A percentile compares a stretch with the other conserved stretches of the same genome.
These are phyloP conservation scores for Oenanthe javanica DNA, from an alignment of 140 eudicot species.

Conservation along the genomic window DNA sequence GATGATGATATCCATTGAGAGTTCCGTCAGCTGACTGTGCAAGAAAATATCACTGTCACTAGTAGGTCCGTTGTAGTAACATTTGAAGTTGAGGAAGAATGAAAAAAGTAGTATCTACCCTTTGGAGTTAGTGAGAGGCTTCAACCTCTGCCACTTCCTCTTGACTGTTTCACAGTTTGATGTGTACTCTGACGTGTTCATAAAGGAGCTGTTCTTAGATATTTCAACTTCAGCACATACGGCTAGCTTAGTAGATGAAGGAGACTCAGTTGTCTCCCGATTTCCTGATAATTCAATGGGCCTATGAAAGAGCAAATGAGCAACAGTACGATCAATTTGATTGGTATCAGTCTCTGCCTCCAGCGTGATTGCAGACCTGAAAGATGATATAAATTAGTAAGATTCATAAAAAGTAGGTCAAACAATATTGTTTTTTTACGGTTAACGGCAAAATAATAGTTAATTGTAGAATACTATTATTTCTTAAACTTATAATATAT, in stretches of 20 bases:
- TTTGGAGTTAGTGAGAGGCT: constrained; percentile 13
- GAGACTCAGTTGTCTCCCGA: constrained; percentile 33
- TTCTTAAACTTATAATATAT: background rate
- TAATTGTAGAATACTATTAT: background rate
- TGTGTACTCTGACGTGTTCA: constrained; percentile 20
- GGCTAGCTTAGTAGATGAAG: constrained; percentile 26
- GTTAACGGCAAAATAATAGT: background rate
- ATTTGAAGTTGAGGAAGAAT: background rate
- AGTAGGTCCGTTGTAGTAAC: constrained; percentile 15
- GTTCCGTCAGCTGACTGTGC: constrained; percentile 38
- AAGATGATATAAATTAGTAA: background rate
- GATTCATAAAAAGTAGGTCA: background rate
- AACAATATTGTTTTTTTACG: background rate
- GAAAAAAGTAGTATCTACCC: constrained; percentile 39
- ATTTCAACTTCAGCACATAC: constrained; percentile 15
- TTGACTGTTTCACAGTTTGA: constrained; percentile 20
- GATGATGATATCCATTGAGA: background rate
- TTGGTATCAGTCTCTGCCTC: constrained; percentile 64
- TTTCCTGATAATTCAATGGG: constrained; percentile 35
- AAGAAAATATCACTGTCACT: constrained; percentile 20
- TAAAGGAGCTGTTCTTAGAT: constrained; percentile 16
- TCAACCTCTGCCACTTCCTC: constrained; percentile 10
- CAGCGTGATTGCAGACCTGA: constrained; percentile 36
- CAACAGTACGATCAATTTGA: constrained; percentile 75
- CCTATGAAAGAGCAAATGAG: constrained; percentile 72